These are phyloP conservation scores for Halophytophthora polymorphica DNA, from an alignment of 352 stramenopile species.

Conservation along the genomic window DNA sequence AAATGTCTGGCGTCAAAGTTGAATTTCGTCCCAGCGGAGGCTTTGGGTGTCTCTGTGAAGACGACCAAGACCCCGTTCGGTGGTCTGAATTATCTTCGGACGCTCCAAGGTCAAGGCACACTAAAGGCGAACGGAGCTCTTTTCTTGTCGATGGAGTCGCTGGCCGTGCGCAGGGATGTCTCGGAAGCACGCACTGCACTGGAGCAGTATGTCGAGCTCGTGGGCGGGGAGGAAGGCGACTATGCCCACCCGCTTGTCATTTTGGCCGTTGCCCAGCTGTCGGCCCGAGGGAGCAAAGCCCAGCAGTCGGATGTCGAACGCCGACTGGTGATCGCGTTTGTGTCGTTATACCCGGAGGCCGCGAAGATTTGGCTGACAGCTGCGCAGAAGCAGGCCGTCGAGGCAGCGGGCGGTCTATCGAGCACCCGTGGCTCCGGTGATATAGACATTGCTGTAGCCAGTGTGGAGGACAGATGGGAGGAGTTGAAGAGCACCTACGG, in stretches of 20 bases:
- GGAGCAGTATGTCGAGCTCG: slow-evolving; percentile 32
- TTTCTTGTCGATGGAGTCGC: slow-evolving; percentile 53
- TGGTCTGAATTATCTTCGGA: slow-evolving; percentile 50
- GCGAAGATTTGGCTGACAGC: slow-evolving; percentile 37
- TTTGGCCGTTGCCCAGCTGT: slow-evolving; percentile 43
- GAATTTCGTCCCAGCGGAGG: slow-evolving; percentile 19
- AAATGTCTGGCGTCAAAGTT: slow-evolving; percentile 42
- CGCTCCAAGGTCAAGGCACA: slow-evolving; percentile 22
- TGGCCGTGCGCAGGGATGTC: slow-evolving; percentile 41
- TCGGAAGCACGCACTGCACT: slow-evolving; percentile 27
- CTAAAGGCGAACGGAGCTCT: slow-evolving; percentile 39
- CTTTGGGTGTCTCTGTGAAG: background rate
- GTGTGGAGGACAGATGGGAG: slow-evolving; percentile 55
- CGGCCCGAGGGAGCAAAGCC: slow-evolving; percentile 17
- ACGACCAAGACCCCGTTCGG: slow-evolving; percentile 38
- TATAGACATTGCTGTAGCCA: slow-evolving; percentile 1
- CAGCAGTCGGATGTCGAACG: slow-evolving; percentile 16
- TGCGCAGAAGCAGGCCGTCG: slow-evolving; percentile 21
- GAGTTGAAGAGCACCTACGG: slow-evolving; percentile 46
- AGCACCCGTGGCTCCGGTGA: background rate
- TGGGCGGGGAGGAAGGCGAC: slow-evolving; percentile 3
- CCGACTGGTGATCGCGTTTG: slow-evolving; percentile 50
- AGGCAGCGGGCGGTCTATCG: background rate
- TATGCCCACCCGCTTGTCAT: slow-evolving; percentile 56
- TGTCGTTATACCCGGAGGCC: slow-evolving; percentile 49